Evolutionary conservation across 305 asterid species (phyloP), one percentile per base, ranked within the genome.

Genomic region (Fraxinus latifolia): DNA sequence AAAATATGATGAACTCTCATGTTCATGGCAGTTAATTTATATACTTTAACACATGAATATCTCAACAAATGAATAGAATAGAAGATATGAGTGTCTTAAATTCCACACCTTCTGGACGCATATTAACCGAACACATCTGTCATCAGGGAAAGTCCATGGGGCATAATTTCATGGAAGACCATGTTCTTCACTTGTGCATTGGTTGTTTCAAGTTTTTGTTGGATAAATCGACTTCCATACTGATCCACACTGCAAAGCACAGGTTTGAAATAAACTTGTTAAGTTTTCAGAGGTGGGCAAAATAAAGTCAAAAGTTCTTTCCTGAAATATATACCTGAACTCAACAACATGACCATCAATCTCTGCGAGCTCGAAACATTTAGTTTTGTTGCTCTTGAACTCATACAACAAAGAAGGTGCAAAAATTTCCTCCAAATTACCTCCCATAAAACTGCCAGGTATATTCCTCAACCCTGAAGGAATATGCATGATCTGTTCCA

Each of bases 111-210:
- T 93, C 78, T 91, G 97, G 85, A 93, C 85, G 91, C 97, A 86
- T 91, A 93, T 81, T 93, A 91, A 67, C 97, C 97, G 37, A 91
- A 91, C 81, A 93, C 96, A 86, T 89, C 97, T 34, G 94, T 93
- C 93, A 91, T 91, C 76, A 93, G 85, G 11, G 91, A 60, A 67
- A 91, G 94, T 76, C 90, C 94, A 0, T 87, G 94, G 19, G 93
- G 94, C 89, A 88, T 85, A 67, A 93, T 91, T 83, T 93, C 97
- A 82, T 82, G 87, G 82, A 87, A 93, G 71, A 93, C 94, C 94
- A 91, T 93, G 87, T 84, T 81, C 77, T 90, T 91, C 90, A 90
- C 97, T 79, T 87, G 86, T 23, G 86, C 55, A 29, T 88, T 88
- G 17, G 93, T 91, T 33, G 92, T 92, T 89, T 91, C 94, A 83